Evolutionary conservation across 768 basidiomycete species (phyloP), one percentile per base, ranked within the genome.

Genomic region (Pleurotus platypus): DNA sequence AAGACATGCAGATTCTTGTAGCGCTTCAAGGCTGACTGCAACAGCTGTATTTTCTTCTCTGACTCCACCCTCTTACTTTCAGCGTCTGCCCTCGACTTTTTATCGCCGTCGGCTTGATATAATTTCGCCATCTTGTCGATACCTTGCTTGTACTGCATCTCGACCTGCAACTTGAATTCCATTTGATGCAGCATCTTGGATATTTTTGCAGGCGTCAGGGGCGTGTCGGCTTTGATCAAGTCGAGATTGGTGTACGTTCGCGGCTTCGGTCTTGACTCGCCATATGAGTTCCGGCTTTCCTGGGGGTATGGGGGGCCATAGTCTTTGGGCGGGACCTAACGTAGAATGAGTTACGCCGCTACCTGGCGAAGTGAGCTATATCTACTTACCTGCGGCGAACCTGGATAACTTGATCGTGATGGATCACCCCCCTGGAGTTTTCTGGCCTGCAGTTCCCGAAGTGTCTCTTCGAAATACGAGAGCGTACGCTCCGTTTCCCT

Each of bases 81-180:
- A 2, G 95, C 94, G 69, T 98, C 96, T 11, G 84, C 86, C 66
- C 90, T 84, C 45, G 94, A 90, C 70, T 92, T 93, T 82, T 96
- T 96, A 78, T 99, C 97, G 55, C 95, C 96, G 66, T 99, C 97
- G 4, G 90, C 92, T 65, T 93, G 87, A 70, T 98, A 98, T 30
- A 98, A 80, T 72, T 91, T 95, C 38, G 89, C 91, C 97, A 99
- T 99, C 78, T 98, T 98, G 75, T 98, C 95, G 61, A 98, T 97
- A 42, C 97, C 97, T 69, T 88, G 83, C 79, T 95, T 96, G 79
- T 98, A 98, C 74, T 98, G 94, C 76, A 90, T 84, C 74, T 99
- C 97, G 61, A 99, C 93, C 71, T 96, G 92, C 56, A 98, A 86
- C 76, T 99, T 99, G 84, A 98, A 99, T 73, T 98, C 95, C 60